Conservation (phyloP, 169 alveolate genomes). For the Eimeria acervulina region DNA sequence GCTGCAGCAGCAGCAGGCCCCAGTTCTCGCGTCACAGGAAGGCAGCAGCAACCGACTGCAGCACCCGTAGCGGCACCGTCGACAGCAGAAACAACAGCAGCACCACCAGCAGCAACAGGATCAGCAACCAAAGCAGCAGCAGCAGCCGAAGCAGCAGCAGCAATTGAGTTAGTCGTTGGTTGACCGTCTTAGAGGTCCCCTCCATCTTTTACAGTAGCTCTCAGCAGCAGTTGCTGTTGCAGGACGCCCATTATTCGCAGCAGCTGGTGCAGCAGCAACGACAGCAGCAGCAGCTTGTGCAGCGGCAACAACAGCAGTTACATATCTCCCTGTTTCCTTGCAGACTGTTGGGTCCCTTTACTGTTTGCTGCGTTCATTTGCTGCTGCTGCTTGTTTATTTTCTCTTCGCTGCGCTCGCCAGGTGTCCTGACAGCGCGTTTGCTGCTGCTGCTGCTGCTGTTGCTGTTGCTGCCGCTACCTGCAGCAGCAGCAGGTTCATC, state of each 20-base stretch:
- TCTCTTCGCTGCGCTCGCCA: neutral
- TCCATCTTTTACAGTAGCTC: no score
- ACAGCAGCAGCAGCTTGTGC: neutral
- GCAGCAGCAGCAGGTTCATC: neutral
- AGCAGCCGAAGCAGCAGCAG: neutral
- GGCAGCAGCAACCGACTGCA: neutral
- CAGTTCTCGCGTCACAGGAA: neutral
- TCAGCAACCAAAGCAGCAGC: neutral
- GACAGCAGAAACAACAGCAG: constrained; percentile 5
- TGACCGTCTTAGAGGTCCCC: no score
- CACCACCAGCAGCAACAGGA: neutral
- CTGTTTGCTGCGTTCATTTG: no score
- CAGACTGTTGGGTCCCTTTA: neutral
- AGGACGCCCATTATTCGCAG: neutral
- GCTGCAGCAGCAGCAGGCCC: constrained; percentile 6
- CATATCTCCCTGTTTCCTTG: neutral
- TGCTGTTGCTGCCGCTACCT: neutral
- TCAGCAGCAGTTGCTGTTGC: neutral
- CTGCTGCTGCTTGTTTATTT: neutral
- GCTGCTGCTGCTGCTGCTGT: neutral
- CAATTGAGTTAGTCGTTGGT: neutral
- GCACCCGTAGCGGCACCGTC: neutral
- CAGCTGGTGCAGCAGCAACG: neutral
- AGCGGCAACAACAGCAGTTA: neutral
- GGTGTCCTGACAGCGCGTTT: neutral